Evolutionary conservation across 371 early-diverging fungal genomes (phyloP), one percentile per base, ranked within the genome.

Genomic region (Smittium culicis): DNA sequence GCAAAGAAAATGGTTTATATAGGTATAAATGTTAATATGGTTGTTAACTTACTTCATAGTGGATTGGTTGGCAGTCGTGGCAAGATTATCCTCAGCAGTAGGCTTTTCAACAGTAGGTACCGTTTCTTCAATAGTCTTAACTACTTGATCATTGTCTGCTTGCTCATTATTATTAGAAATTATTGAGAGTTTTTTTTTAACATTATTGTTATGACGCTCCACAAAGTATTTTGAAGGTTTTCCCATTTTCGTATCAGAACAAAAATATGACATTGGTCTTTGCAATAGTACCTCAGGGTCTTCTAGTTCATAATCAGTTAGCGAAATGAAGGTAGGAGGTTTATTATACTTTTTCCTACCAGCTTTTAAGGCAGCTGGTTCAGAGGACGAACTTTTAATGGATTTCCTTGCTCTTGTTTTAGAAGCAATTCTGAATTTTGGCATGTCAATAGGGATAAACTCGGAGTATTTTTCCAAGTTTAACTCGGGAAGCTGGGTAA

Each of bases 241-340:
- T 2, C 76, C 76, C 34, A 73, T 69, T 33, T 70, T 67, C 5
- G 58, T 66, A 59, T 76, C 77, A 25, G 66, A 59, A 63, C 76
- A 76, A 54, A 76, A 76, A 32, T 68, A 76, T 1, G 68, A 54
- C 1, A 76, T 76, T 1, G 76, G 73, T 64, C 72, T 34, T 33
- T 64, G 67, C 62, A 55, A 68, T 34, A 76, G 69, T 31, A 60
- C 71, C 14, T 76, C 77, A 1, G 54, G 28, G 25, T 57, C 66
- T 35, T 66, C 66, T 45, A 66, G 8, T 35, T 66, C 66, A 66
- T 66, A 66, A 20, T 61, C 66, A 3, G 56, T 29, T 32, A 66
- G 32, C 8, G 14, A 14, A 45, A 45, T 45, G 8, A 57, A 24
- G n/a, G 11, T 29, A n/a, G 35, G 16, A 55, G 64, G 28, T 54